Percentiles rank a stretch among this genome's conserved stretches.
Conservation (phyloP, 2,329 filamentous ascomycete species). For the Drechslerella dactyloides region DNA sequence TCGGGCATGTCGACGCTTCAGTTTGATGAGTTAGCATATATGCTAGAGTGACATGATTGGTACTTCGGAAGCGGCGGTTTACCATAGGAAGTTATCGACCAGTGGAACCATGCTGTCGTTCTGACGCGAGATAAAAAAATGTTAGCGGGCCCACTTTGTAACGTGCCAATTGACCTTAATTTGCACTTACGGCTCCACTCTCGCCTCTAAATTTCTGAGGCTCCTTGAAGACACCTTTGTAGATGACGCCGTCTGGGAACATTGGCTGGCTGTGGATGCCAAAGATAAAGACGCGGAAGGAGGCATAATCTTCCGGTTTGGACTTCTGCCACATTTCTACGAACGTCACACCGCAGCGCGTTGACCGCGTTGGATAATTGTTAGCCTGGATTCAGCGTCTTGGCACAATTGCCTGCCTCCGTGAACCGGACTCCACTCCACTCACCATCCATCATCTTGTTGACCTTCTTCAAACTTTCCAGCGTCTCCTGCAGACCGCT, state of each 20-base stretch:
- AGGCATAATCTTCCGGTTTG: conserved; percentile 80
- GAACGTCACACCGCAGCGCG: not conserved
- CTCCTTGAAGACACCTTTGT: conserved; percentile 79
- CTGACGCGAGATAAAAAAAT: not conserved
- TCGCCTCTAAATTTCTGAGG: conserved; percentile 87
- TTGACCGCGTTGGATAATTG: conserved; percentile 18
- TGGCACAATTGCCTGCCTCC: not conserved
- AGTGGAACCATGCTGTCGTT: conserved; percentile 95
- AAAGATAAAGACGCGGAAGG: conserved; percentile 95
- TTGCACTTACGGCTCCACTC: conserved; percentile 69
- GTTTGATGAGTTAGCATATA: not conserved
- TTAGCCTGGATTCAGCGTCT: not conserved
- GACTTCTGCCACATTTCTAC: conserved; percentile 87
- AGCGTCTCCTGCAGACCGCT: conserved; percentile 63
- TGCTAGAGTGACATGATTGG: not conserved
- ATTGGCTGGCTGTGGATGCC: conserved; percentile 91
- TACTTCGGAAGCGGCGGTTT: not conserved
- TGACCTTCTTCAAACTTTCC: conserved; percentile 64
- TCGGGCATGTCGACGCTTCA: conserved; percentile 74
- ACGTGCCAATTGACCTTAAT: not conserved
- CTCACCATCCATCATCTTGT: conserved; percentile 67
- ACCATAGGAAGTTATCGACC: conserved; percentile 76
- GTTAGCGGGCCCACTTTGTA: not conserved
- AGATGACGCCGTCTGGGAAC: conserved; percentile 90
- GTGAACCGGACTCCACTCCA: conserved; percentile 24